A percentile compares a stretch with the other conserved stretches of the same genome.
Evolutionary conservation across 257 asterid species (phyloP).

Genomic region (Nicotiana sylvestris): DNA sequence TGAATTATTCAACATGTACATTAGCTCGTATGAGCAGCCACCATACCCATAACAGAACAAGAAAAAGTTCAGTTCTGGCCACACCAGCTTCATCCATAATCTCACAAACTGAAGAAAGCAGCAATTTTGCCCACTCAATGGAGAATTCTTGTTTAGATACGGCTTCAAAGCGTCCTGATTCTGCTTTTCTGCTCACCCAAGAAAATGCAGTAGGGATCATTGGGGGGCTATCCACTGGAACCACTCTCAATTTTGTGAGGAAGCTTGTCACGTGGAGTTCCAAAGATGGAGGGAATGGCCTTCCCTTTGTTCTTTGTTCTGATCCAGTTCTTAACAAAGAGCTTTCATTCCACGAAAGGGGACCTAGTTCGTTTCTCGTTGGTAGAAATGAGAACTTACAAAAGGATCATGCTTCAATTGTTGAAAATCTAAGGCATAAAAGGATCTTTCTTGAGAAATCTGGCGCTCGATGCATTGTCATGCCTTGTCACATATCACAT

Average conservation of each 20-base stretch:
- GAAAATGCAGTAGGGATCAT: conserved; percentile 39
- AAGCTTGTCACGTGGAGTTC: conserved; percentile 35
- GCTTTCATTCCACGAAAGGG: conserved; percentile 32
- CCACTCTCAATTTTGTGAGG: conserved; percentile 33
- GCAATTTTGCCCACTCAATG: conserved; percentile 14
- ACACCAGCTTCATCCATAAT: conserved; percentile 30
- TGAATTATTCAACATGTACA: conserved; percentile 35
- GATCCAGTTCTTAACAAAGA: conserved; percentile 55
- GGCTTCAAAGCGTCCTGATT: conserved; percentile 1
- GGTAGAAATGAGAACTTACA: conserved; percentile 15
- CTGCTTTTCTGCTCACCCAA: conserved; percentile 17
- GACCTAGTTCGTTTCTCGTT: conserved; percentile 14
- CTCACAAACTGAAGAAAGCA: conserved; percentile 29
- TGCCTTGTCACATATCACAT: conserved; percentile 71
- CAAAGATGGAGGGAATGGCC: conserved; percentile 21
- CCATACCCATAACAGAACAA: conserved; percentile 29
- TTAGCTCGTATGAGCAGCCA: conserved; percentile 34
- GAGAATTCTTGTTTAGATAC: conserved; percentile 11
- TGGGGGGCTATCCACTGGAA: conserved; percentile 31
- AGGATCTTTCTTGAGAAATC: conserved; percentile 54
- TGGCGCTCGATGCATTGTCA: conserved; percentile 59
- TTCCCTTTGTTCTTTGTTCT: conserved; percentile 53
- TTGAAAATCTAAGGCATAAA: conserved; percentile 48
- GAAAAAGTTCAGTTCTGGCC: conserved; percentile 31
- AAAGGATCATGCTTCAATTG: conserved; percentile 27